Percentiles rank a stretch among this genome's conserved stretches.
Conservation (phyloP, 2,329 filamentous ascomycete species). For the Plenodomus tracheiphilus region DNA sequence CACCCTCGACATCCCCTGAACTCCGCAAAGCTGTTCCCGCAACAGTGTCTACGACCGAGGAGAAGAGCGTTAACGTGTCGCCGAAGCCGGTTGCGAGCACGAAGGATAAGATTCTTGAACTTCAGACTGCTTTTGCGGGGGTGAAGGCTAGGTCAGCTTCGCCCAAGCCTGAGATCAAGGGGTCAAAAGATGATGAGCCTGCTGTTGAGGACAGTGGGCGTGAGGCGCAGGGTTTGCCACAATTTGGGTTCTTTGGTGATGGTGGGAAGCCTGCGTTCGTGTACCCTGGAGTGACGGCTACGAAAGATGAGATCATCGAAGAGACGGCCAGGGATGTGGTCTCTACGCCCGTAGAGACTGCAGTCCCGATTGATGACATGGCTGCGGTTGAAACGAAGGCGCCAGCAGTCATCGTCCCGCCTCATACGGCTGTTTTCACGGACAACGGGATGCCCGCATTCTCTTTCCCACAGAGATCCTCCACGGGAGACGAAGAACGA, state of each 20-base stretch:
- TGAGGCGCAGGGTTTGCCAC: neutral
- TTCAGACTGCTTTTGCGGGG: neutral
- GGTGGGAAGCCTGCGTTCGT: conserved; percentile 9
- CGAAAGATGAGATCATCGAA: neutral
- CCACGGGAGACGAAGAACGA: neutral
- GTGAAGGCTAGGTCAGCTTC: neutral
- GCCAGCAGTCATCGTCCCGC: neutral
- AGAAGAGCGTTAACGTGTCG: neutral
- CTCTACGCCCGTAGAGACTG: neutral
- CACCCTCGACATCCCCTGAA: conserved; percentile 10
- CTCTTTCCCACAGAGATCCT: neutral
- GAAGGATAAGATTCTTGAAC: neutral
- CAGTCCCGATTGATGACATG: neutral
- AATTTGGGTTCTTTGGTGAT: conserved; percentile 9
- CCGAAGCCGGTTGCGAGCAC: neutral
- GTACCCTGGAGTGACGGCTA: neutral
- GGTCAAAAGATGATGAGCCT: neutral
- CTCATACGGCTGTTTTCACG: neutral
- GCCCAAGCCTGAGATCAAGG: neutral
- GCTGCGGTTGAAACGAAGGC: neutral
- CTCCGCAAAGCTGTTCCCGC: conserved; percentile 4
- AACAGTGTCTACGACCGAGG: neutral
- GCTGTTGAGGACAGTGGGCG: neutral
- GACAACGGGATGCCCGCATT: neutral
- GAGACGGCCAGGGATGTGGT: neutral